phyloP scores from a whole-genome alignment of 2,329 filamentous ascomycete species.

The Pseudogymnoascus sp. region DNA sequence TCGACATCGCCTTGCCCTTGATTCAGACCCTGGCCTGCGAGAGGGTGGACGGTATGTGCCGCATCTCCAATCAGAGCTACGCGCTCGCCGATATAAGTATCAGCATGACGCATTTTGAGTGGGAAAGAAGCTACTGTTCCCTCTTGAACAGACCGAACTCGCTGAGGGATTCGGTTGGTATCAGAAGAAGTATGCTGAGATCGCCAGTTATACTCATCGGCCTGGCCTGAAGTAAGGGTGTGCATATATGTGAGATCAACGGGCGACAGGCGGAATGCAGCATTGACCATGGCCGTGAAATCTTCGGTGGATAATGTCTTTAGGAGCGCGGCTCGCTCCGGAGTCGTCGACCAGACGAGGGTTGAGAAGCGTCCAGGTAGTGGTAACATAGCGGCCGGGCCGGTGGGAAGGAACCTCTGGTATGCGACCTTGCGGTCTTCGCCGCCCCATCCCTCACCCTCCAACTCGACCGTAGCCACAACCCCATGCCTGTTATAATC shows the following conservation, averaged over 20 bases:
- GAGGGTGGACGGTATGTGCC: slow-evolving; percentile 88
- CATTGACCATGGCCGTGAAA: slow-evolving; percentile 84
- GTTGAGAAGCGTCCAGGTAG: slow-evolving; percentile 76
- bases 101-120: slow-evolving; percentile 83
- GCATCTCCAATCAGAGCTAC: slow-evolving; percentile 89
- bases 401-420: slow-evolving; percentile 88
- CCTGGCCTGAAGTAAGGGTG: slow-evolving; percentile 47
- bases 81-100: slow-evolving; percentile 85
- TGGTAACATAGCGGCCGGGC: slow-evolving; percentile 84
- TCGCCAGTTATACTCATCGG: slow-evolving; percentile 79
- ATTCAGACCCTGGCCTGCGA: slow-evolving; percentile 91
- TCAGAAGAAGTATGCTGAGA: slow-evolving; percentile 57
- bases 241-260: slow-evolving; percentile 81
- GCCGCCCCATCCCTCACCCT: slow-evolving; percentile 48
- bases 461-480: slow-evolving; percentile 76
- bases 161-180: slow-evolving; percentile 51
- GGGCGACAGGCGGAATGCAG: slow-evolving; percentile 74
- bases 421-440: slow-evolving; percentile 67
- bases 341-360: slow-evolving; percentile 90
- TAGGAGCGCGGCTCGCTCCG: slow-evolving; percentile 66
- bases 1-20: slow-evolving; percentile 85
- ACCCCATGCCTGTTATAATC: slow-evolving; percentile 87
- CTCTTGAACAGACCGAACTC: slow-evolving; percentile 62
- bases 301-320: slow-evolving; percentile 66
- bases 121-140: slow-evolving; percentile 84